Base-by-base conservation (phyloP, 305 asterid genomes). In the Galium porrigens region DNA sequence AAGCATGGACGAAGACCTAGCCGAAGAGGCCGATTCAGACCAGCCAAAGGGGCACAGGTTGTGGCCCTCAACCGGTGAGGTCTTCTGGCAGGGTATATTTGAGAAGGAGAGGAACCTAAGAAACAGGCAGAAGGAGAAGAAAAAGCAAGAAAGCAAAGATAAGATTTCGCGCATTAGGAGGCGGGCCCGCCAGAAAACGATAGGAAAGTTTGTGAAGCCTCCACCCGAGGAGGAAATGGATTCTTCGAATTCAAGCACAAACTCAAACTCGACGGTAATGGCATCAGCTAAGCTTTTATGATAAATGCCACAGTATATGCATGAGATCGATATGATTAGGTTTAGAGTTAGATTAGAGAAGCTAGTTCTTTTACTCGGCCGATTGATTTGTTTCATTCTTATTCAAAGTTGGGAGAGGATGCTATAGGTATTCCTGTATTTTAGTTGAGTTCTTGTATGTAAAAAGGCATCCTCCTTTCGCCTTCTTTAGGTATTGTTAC, bases 51-150 rank as follows among this genome's bases (percentile, higher is more conserved):
- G 72, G 63, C 85, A 82, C 61, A 79, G 96, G 87, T 73, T 94
- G 20, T 94, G 97, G 99, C 94, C 96, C 0, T 82, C 78, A 39
- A 94, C 95, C 0, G 99, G 99, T 0, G 99, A 94, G 71, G 80
- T 94, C 11, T 82, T 83, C 63, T 90, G 96, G 94, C 92, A 87
- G 66, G 97, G 97, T 30, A 67, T 78, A 14, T 81, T 69, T 7
- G 97, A 87, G 48, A 90, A 79, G 70, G 95, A 94, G 75, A 86
- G 75, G 76, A 76, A 66, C 46, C 20, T 69, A 73, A 86, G 82
- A 74, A 76, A 76, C 29, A 78, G 65, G 66, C 88, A 82, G 76
- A 94, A 84, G 68, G 94, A 87, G 69, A 84, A 58, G 78, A 83
- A 75, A 80, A 75, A 78, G 67, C 87, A 85, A 72, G 82, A 79